Conservation (phyloP, 495 filamentous ascomycete species). For the Podospora didyma region DNA sequence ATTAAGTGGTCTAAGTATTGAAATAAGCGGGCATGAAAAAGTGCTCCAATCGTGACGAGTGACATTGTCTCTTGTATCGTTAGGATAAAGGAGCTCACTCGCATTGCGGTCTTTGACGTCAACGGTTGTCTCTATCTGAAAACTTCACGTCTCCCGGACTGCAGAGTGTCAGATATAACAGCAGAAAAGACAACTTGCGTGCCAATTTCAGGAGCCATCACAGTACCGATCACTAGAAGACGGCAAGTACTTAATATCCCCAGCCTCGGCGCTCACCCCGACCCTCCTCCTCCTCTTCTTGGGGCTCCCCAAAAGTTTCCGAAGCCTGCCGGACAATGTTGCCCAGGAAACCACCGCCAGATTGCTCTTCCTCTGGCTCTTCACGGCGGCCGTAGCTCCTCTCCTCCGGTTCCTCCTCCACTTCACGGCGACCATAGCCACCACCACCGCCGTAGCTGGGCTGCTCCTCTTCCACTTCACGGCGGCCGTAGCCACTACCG, state of each 20-base stretch:
- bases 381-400: neutral
- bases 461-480: neutral
- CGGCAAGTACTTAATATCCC: neutral
- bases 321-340: neutral
- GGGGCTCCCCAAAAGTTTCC: neutral
- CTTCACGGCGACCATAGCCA: constrained; percentile 1
- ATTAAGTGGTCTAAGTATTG: neutral
- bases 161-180: no score
- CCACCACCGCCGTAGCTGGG: constrained; percentile 3
- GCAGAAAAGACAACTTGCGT: no score
- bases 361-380: neutral
- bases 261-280: neutral
- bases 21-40: neutral
- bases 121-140: no score
- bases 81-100: no score
- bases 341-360: neutral
- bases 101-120: no score
- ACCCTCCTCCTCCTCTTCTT: neutral
- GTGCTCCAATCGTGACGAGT: neutral
- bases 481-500: neutral
- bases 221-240: neutral
- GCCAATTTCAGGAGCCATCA: no score
- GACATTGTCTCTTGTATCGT: neutral
- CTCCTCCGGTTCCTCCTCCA: constrained; percentile 3
- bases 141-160: no score